Percentiles rank a stretch among this genome's conserved stretches.
Evolutionary conservation across 768 basidiomycete species (phyloP).

Genomic region (Coprinopsis marcescibilis): DNA sequence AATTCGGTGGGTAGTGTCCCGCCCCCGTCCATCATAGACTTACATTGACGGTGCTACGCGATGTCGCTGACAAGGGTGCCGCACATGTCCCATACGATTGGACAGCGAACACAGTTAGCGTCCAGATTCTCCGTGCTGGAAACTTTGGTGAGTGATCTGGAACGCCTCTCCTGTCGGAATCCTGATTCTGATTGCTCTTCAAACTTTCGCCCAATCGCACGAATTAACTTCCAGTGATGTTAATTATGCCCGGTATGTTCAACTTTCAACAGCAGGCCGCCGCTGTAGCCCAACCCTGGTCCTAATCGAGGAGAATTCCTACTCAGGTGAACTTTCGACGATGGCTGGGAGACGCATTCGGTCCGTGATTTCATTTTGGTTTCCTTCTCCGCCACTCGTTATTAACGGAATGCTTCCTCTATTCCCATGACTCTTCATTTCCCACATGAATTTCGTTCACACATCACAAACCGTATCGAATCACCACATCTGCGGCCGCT

Average conservation of each 20-base stretch:
- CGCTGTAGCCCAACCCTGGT: background rate
- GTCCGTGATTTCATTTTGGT: slow-evolving; percentile 30
- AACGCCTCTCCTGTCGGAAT: background rate
- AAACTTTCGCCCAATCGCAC: background rate
- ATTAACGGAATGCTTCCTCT: slow-evolving; percentile 6
- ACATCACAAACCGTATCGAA: slow-evolving; percentile 3
- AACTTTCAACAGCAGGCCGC: too few relatives aligned
- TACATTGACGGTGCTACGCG: slow-evolving; percentile 12
- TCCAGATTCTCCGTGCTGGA: slow-evolving; percentile 74
- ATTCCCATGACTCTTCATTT: slow-evolving; percentile 10
- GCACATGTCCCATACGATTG: slow-evolving; percentile 67
- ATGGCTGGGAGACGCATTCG: slow-evolving; percentile 76
- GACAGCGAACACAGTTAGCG: slow-evolving; percentile 66
- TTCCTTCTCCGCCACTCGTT: slow-evolving; percentile 11
- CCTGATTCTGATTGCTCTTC: background rate
- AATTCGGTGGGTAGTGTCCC: slow-evolving; percentile 48
- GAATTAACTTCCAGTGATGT: slow-evolving; percentile 40
- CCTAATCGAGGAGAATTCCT: background rate
- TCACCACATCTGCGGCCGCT: background rate
- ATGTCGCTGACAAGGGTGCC: slow-evolving; percentile 42
- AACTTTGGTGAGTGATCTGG: slow-evolving; percentile 44
- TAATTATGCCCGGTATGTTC: slow-evolving; percentile 58
- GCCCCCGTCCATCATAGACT: slow-evolving; percentile 4
- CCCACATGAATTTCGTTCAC: slow-evolving; percentile 5
- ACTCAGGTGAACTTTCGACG: slow-evolving; percentile 64